phyloP scores from a whole-genome alignment of 345 rosid species.

The Luvunga scandens region DNA sequence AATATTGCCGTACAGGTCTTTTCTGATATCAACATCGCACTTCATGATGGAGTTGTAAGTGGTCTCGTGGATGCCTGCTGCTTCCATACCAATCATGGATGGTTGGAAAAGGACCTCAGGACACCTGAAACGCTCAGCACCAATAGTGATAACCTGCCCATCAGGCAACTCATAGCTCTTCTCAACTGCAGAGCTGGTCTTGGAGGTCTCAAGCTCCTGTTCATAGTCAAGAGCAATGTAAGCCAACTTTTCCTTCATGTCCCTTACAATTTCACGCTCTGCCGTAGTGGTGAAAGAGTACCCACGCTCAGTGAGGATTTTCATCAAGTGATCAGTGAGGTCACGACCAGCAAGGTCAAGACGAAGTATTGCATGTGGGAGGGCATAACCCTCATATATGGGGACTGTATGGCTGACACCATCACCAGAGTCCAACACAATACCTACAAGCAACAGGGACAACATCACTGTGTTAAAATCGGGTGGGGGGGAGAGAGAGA shows the following conservation, averaged over 20 bases:
- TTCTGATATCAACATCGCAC: slow-evolving; percentile 87
- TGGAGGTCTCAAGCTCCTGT: slow-evolving; percentile 89
- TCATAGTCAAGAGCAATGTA: slow-evolving; percentile 91
- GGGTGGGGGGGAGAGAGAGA: too few species aligned
- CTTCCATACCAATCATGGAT: slow-evolving; percentile 94
- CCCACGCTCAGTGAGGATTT: slow-evolving; percentile 92
- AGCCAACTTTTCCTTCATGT: slow-evolving; percentile 90
- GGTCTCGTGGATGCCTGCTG: slow-evolving; percentile 89
- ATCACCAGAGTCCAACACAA: slow-evolving; percentile 92
- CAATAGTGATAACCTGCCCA: slow-evolving; percentile 90
- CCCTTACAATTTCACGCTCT: slow-evolving; percentile 95
- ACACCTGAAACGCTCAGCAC: slow-evolving; percentile 89
- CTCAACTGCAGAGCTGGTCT: slow-evolving; percentile 80
- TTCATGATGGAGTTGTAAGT: slow-evolving; percentile 94
- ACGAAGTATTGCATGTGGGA: slow-evolving; percentile 89
- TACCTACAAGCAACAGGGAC: slow-evolving; percentile 42
- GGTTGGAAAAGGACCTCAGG: slow-evolving; percentile 98
- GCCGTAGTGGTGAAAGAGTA: slow-evolving; percentile 96
- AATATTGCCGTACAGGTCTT: slow-evolving; percentile 84
- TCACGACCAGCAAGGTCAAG: slow-evolving; percentile 93
- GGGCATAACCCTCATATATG: slow-evolving; percentile 85
- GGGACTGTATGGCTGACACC: slow-evolving; percentile 96
- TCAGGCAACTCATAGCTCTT: slow-evolving; percentile 87
- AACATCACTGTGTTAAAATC: not conserved
- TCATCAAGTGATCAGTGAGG: slow-evolving; percentile 82